Evolutionary conservation across 164 flowering plant species (phyloP).

Genomic region (Litsea cubeba): DNA sequence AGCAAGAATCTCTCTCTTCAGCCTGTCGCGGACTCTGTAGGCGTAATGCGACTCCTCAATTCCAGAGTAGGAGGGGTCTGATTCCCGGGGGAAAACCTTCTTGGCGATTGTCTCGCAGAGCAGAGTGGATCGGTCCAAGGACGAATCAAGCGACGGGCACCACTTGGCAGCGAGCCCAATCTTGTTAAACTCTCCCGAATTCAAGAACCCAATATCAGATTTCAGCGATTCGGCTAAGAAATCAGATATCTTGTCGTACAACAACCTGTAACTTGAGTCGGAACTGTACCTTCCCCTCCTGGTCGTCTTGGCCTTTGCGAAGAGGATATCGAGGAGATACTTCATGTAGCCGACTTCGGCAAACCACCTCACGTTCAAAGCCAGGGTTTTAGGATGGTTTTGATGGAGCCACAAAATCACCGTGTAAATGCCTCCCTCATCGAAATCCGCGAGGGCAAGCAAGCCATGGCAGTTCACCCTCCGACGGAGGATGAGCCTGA

Average conservation of each 20-base stretch:
- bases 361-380: slow-evolving; percentile 20
- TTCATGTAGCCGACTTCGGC: slow-evolving; percentile 37
- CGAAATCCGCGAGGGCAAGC: slow-evolving; percentile 12
- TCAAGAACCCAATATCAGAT: slow-evolving; percentile 13
- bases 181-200: slow-evolving; percentile 8
- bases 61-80: slow-evolving; percentile 25
- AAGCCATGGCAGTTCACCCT: slow-evolving; percentile 43
- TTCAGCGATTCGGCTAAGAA: slow-evolving; percentile 19
- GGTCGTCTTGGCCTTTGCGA: slow-evolving; percentile 5
- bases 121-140: slow-evolving; percentile 20
- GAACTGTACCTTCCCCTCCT: slow-evolving; percentile 20
- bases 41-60: slow-evolving; percentile 41
- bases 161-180: slow-evolving; percentile 30
- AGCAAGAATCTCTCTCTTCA: slow-evolving; percentile 36
- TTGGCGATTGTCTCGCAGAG: slow-evolving; percentile 46
- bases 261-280: slow-evolving; percentile 24
- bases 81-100: slow-evolving; percentile 34
- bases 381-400: slow-evolving; percentile 39
- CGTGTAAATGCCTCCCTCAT: slow-evolving; percentile 35
- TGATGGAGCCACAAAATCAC: slow-evolving; percentile 37
- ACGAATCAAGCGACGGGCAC: slow-evolving; percentile 31
- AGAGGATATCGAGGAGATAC: slow-evolving; percentile 35
- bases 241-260: slow-evolving; percentile 29
- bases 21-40: slow-evolving; percentile 38
- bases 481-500: slow-evolving; percentile 50